Conservation (phyloP, 169 alveolate species). For the Amoebophrya sp. region DNA sequence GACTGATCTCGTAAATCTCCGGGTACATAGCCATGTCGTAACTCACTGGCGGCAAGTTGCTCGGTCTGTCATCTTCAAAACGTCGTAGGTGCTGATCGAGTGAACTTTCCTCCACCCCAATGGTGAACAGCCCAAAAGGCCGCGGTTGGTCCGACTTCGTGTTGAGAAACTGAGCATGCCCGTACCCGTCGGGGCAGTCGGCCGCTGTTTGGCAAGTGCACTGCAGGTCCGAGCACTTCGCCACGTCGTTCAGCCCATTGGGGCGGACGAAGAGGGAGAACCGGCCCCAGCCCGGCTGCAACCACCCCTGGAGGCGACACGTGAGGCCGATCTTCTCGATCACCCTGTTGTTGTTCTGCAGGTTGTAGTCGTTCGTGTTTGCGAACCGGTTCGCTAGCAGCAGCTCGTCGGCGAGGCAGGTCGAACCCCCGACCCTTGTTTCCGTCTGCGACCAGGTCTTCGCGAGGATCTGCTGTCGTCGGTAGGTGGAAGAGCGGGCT, state of each 20-base stretch:
- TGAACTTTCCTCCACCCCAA: not conserved
- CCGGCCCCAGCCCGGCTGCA: not conserved
- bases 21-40: slow-evolving; percentile 15
- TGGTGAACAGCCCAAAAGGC: not conserved
- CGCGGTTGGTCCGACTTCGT: slow-evolving; percentile 12
- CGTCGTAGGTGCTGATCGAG: no score
- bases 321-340: not conserved
- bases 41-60: not conserved
- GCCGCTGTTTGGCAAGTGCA: not conserved
- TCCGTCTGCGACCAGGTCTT: not conserved
- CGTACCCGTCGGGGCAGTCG: slow-evolving; percentile 16
- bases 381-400: not conserved
- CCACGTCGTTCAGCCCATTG: not conserved
- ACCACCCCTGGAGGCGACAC: slow-evolving; percentile 5
- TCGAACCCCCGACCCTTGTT: not conserved
- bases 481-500: not conserved
- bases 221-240: not conserved
- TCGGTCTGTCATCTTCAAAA: not conserved
- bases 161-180: not conserved
- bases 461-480: not conserved
- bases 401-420: not conserved
- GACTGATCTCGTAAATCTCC: not conserved
- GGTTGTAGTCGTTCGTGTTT: not conserved
- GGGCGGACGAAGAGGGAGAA: not conserved
- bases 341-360: not conserved